Evolutionary conservation across 768 basidiomycete genomes (phyloP).

Genomic region (Strobilomyces echinocephalus): DNA sequence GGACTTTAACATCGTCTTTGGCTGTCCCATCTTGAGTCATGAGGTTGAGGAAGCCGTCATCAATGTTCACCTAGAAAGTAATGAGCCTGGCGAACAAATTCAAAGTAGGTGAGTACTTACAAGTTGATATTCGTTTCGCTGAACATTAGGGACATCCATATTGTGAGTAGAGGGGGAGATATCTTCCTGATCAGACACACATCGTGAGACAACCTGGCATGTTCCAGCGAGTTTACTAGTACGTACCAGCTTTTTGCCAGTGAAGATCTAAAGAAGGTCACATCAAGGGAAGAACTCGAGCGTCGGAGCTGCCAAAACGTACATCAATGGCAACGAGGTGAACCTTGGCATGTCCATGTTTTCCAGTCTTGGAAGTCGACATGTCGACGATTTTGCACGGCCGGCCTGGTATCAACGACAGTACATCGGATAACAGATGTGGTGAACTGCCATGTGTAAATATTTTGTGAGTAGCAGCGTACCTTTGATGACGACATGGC

Average conservation of each 20-base stretch:
- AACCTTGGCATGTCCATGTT: conserved; percentile 99
- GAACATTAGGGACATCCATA: conserved; percentile 98
- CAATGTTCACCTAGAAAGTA: conserved; percentile 66
- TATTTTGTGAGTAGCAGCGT: not conserved
- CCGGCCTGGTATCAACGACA: conserved; percentile 44
- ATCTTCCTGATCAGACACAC: conserved; percentile 61
- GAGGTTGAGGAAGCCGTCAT: conserved; percentile 94
- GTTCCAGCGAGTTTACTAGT: not conserved
- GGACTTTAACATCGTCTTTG: conserved; percentile 94
- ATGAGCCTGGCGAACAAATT: not conserved
- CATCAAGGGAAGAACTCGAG: conserved; percentile 7
- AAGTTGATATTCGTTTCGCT: conserved; percentile 85
- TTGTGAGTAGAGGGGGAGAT: conserved; percentile 98
- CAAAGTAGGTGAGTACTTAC: conserved; percentile 38
- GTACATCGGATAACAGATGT: conserved; percentile 2
- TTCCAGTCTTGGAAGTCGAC: conserved; percentile 99
- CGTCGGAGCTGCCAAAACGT: conserved; percentile 32
- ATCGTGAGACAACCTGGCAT: not conserved
- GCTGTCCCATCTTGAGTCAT: conserved; percentile 73
- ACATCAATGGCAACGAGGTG: conserved; percentile 97
- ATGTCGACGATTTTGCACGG: conserved; percentile 99
- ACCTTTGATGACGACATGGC: conserved; percentile 96
- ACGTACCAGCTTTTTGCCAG: conserved; percentile 88
- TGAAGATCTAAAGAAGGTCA: conserved; percentile 76
- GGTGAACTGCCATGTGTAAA: not conserved